Evolutionary conservation across 805 yeast species (phyloP).

Genomic region (Metschnikowia kunwiensis): DNA sequence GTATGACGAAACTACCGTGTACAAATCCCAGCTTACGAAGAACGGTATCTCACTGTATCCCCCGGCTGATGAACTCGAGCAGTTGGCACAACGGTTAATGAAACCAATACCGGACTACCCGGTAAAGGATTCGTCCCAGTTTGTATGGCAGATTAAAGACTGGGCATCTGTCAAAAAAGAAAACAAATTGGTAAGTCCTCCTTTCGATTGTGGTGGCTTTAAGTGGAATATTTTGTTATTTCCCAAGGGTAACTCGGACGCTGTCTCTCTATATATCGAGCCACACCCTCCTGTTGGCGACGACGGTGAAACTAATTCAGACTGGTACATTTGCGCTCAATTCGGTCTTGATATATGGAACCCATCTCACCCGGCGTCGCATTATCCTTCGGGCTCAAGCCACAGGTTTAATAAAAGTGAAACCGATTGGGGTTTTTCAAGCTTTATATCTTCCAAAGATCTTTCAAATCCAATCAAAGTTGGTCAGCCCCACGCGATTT

Average conservation of each 20-base stretch:
- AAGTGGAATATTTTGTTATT: conserved; percentile 72
- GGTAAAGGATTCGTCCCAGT: conserved; percentile 28
- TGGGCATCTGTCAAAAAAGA: conserved; percentile 42
- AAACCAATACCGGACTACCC: conserved; percentile 42
- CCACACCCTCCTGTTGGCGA: conserved; percentile 51
- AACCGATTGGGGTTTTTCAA: conserved; percentile 95
- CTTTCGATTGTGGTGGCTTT: conserved; percentile 56
- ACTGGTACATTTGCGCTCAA: conserved; percentile 90
- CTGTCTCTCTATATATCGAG: conserved; percentile 73
- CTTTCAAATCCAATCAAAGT: conserved; percentile 27
- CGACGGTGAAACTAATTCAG: conserved; percentile 27
- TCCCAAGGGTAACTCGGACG: conserved; percentile 66
- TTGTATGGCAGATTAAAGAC: conserved; percentile 50
- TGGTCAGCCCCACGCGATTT: conserved; percentile 31
- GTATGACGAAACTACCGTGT: no score
- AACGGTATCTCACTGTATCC: conserved; percentile 13
- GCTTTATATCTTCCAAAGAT: conserved; percentile 50
- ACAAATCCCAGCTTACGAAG: neutral
- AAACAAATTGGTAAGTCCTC: conserved; percentile 45
- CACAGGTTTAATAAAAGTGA: conserved; percentile 76
- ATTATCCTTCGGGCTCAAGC: conserved; percentile 59
- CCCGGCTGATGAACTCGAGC: conserved; percentile 30
- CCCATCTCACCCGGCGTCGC: conserved; percentile 64
- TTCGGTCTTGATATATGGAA: conserved; percentile 84
- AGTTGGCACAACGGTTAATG: conserved; percentile 30